Evolutionary conservation across 2,329 filamentous ascomycete species (phyloP), one percentile per base, ranked within the genome.

Genomic region (Sclerotinia sclerotiorum): DNA sequence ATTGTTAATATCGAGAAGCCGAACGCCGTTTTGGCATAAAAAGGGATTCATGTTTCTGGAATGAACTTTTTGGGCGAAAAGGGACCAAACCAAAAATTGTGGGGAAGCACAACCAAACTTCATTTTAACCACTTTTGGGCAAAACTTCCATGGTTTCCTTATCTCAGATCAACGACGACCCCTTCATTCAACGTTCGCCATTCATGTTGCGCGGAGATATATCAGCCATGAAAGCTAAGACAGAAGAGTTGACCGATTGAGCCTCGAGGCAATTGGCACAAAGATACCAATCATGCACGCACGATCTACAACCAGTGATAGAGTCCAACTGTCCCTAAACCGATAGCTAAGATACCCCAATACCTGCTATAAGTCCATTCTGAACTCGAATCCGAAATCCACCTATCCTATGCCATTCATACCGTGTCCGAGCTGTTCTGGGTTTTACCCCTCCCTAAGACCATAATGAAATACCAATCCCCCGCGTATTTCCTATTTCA

Each of bases 71-170:
- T 27, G 24, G 56, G 24, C 29, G 42, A 51, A 67, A 49, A 19
- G 44, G 44, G 8, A 29, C 7, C 54, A 51, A 66, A 32, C 6
- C 32, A 11, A 63, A 48, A 63, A 63, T 21, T 54, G 58, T 55
- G 49, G 66, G 32, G 65, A 54, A 62, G 39, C 21, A 32, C 11
- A 21, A 46, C 24, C 29, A 27, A 65, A 46, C n/a, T 52, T 39
- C 52, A 67, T 69, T 66, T 70, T 71, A 70, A 70, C 70, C 60
- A 46, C 60, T 65, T 71, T 61, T 17, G 55, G 70, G 67, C 56
- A 71, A 71, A 71, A 70, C 8, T 69, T 71, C 70, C 70, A 32
- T 62, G 15, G 5, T 42, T 27, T 60, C 42, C 68, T 70, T 71
- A 71, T 71, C 70, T 51, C 46, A 52, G 48, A 65, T 51, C 52